A percentile compares a stretch with the other conserved stretches of the same genome.
These are phyloP conservation scores for Neurospora discreta DNA, from an alignment of 495 filamentous ascomycete genomes.

Conservation along the genomic window DNA sequence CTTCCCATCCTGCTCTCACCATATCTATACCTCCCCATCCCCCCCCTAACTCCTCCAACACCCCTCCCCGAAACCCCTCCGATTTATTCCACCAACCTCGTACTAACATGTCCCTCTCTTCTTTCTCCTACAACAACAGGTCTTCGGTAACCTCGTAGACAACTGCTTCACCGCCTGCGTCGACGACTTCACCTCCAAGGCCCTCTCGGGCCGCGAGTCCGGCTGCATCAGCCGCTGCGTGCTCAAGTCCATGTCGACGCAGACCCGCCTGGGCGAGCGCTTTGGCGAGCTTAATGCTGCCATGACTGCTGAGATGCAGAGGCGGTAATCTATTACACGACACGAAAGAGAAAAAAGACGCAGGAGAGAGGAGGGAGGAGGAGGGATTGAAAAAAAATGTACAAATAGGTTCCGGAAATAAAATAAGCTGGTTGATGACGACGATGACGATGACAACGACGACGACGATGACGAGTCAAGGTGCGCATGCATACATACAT, in stretches of 20 bases:
- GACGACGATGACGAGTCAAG: too few species aligned
- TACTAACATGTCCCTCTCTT: not conserved
- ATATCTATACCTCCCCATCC: too few species aligned
- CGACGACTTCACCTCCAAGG: conserved; percentile 97
- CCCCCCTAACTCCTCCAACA: too few species aligned
- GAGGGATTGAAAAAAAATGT: too few species aligned
- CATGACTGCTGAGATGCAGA: conserved; percentile 61
- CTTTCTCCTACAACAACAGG: conserved; percentile 37
- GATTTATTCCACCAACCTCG: too few species aligned
- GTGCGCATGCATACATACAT: too few species aligned
- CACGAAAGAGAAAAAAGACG: too few species aligned
- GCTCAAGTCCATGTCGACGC: conserved; percentile 84
- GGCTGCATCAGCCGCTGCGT: conserved; percentile 88
- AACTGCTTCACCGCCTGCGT: conserved; percentile 95
- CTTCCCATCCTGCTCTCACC: too few species aligned
- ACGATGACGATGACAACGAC: too few species aligned
- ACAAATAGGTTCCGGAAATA: not conserved
- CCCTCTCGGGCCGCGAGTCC: conserved; percentile 73
- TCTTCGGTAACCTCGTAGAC: conserved; percentile 93
- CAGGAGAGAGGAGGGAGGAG: too few species aligned
- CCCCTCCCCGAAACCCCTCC: too few species aligned
- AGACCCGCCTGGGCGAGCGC: conserved; percentile 73
- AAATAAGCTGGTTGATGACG: not conserved
- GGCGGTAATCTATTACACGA: not conserved
- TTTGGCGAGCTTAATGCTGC: conserved; percentile 91